Evolutionary conservation across 495 filamentous ascomycete genomes (phyloP).

Genomic region (Daldinia vernicosa): DNA sequence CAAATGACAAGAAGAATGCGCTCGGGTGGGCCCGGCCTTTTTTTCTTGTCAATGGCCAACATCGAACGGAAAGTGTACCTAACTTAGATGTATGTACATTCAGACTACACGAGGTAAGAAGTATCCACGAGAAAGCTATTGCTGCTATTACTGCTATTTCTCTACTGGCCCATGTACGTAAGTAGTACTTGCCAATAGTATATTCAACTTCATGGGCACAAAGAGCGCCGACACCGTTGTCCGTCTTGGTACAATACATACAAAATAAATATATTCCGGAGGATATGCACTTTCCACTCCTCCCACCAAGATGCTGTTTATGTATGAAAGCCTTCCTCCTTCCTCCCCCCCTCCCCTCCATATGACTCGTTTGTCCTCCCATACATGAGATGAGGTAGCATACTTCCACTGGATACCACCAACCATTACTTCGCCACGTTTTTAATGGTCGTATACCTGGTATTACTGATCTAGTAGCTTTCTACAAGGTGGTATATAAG

Average conservation of each 20-base stretch:
- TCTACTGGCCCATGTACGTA: neutral
- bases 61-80: neutral
- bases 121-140: neutral
- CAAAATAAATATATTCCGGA: constrained; percentile 30
- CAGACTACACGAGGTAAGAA: neutral
- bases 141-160: neutral
- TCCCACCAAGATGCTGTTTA: constrained; percentile 29
- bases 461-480: constrained; percentile 3
- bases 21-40: constrained; percentile 27
- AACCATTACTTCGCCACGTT: constrained; percentile 3
- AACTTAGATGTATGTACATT: neutral
- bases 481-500: constrained; percentile 2
- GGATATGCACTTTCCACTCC: constrained; percentile 11
- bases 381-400: constrained; percentile 22
- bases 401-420: constrained; percentile 20
- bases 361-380: constrained; percentile 6
- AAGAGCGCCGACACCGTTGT: constrained; percentile 14
- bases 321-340: constrained; percentile 16
- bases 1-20: constrained; percentile 22
- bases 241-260: neutral
- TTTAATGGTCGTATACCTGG: constrained; percentile 10
- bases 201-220: constrained; percentile 16
- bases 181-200: neutral
- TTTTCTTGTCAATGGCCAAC: constrained; percentile 3
- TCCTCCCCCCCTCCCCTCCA: constrained; percentile 4